These are phyloP conservation scores for Nicotiana noctiflora DNA, from an alignment of 257 asterid genomes.

Conservation along the genomic window DNA sequence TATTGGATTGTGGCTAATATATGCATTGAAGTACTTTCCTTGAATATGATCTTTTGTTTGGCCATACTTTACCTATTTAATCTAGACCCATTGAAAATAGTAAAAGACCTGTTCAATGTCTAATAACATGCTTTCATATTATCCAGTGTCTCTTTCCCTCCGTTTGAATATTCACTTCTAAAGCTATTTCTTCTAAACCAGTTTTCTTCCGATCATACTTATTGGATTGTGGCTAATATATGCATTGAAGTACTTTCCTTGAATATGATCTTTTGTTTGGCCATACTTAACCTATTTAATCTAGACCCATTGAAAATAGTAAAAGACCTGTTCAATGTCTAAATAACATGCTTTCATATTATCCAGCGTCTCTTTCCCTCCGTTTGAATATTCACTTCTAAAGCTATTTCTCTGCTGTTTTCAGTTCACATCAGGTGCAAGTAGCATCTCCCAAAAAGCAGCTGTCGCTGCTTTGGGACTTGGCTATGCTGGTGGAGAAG, in stretches of 20 bases:
- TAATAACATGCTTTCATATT: no score
- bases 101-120: no score
- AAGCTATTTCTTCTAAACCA: no score
- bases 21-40: no score
- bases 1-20: no score
- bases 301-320: background rate
- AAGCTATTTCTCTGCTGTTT: slow-evolving; percentile 1
- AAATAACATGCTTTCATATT: background rate
- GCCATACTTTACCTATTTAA: no score
- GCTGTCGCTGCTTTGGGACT: slow-evolving; percentile 86
- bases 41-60: no score
- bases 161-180: no score
- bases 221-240: background rate
- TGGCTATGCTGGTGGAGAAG: slow-evolving; percentile 97
- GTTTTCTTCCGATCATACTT: background rate
- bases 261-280: background rate
- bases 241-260: background rate
- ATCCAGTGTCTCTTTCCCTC: no score
- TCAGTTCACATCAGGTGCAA: slow-evolving; percentile 93
- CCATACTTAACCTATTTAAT: background rate
- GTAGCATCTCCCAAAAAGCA: slow-evolving; percentile 94
- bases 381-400: background rate
- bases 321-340: background rate
- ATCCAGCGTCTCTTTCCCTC: background rate
- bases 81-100: no score